Evolutionary conservation across 371 early-diverging fungal genomes (phyloP), one percentile per base, ranked within the genome.

Genomic region (Apophysomyces elegans): DNA sequence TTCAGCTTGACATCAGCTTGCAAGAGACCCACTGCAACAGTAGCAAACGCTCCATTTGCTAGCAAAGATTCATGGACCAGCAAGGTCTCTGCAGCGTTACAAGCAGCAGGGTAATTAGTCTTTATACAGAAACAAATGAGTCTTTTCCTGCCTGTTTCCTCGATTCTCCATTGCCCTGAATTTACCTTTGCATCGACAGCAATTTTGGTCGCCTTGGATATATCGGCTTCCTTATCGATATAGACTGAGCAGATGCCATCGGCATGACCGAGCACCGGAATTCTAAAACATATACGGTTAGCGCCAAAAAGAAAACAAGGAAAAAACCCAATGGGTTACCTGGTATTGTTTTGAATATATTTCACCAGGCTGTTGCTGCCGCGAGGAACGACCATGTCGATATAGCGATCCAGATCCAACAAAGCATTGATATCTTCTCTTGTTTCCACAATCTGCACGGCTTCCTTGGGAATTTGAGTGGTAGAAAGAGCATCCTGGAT

Each of bases 211-310:
- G 96, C 94, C 67, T 91, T 92, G 11, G 74, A 73, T 7, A 88
- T 69, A 68, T 95, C 93, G 14, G 95, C 92, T 6, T 86, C 80
- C 59, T 88, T 89, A 75, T 97, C 97, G 21, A 98, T 72, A 75
- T 87, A 98, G 1, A 94, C 87, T 3, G 96, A 88, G 80, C 97
- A 97, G 63, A 98, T 76, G 44, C 99, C 99, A 77, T 98, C 97
- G 37, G 99, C 99, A 71, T 98, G 99, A 56, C 99, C 97, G 46
- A 98, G 86, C 5, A 98, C 99, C n/a, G 99, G 97, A 64, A 97
- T 98, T 66, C 96, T 89, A 77, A 38, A 45, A 26, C 37, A 11
- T 37, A 57, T 54, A 35, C 61, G 62, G 14, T 14, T 43, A 3
- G 12, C 16, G 45, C 32, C 37, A 43, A 35, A 37, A 45, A 41